phyloP scores from a whole-genome alignment of 2,329 filamentous ascomycete genomes.

The Trichoderma sp. region DNA sequence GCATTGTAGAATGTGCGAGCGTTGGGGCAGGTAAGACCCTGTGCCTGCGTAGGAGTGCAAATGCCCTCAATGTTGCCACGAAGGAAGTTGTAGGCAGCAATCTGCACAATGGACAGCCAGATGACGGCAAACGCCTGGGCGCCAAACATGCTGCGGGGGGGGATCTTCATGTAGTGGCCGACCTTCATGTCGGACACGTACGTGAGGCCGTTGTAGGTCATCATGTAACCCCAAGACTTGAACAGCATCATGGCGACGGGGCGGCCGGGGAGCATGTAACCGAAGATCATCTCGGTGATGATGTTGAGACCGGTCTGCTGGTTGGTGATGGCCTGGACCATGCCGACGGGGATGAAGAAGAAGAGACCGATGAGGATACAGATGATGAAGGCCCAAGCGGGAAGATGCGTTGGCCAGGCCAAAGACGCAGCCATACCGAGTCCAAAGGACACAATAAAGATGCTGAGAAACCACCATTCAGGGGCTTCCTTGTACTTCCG shows the following conservation, averaged over 20 bases:
- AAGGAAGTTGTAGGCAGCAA: constrained; percentile 39
- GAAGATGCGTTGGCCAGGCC: constrained; percentile 39
- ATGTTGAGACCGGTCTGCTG: constrained; percentile 48
- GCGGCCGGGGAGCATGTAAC: constrained; percentile 47
- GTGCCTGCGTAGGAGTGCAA: constrained; percentile 46
- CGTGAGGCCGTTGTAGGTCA: constrained; percentile 44
- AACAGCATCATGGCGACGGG: constrained; percentile 51
- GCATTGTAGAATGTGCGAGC: constrained; percentile 59
- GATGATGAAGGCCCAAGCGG: constrained; percentile 43
- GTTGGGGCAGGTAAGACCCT: constrained; percentile 55
- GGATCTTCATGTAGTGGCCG: constrained; percentile 53
- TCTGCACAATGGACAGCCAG: constrained; percentile 39
- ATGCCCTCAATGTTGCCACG: constrained; percentile 50
- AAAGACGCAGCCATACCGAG: constrained; percentile 39
- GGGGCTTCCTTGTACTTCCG: constrained; percentile 53
- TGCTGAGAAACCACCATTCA: constrained; percentile 53
- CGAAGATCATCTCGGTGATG: constrained; percentile 47
- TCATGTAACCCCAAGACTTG: constrained; percentile 47
- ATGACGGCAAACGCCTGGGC: constrained; percentile 43
- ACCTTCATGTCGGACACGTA: constrained; percentile 51
- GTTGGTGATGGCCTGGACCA: constrained; percentile 49
- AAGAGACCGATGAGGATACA: constrained; percentile 40
- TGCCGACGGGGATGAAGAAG: constrained; percentile 43
- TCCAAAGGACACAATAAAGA: constrained; percentile 49
- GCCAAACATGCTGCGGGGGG: constrained; percentile 47